A percentile compares a stretch with the other conserved stretches of the same genome.
Evolutionary conservation across 2,329 filamentous ascomycete species (phyloP).

Genomic region (Colletotrichum eremochloae): DNA sequence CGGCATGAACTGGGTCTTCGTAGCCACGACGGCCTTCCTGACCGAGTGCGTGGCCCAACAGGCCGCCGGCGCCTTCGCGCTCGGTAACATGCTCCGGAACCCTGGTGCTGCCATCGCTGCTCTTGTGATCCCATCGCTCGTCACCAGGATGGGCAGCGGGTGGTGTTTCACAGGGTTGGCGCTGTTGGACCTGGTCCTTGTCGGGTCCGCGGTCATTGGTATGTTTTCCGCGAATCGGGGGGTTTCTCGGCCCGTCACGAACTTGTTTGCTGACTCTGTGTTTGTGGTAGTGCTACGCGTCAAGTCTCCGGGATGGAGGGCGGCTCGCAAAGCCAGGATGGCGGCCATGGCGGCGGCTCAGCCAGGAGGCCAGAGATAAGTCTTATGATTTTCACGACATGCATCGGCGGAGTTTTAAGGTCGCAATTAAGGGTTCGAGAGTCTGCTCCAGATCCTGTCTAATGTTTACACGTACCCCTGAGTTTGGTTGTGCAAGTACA

Average conservation of each 20-base stretch:
- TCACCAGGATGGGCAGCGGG: constrained; percentile 52
- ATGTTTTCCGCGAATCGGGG: constrained; percentile 9
- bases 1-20: constrained; percentile 57
- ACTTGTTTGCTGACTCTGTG: not conserved
- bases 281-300: constrained; percentile 21
- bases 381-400: not conserved
- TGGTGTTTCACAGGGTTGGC: constrained; percentile 57
- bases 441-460: not conserved
- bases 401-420: not conserved
- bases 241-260: not conserved
- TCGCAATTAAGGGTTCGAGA: not conserved
- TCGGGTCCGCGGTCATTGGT: constrained; percentile 45
- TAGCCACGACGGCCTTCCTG: constrained; percentile 57
- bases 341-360: constrained; percentile 29
- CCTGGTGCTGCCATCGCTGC: constrained; percentile 55
- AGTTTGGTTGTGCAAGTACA: not conserved
- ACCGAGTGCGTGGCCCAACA: constrained; percentile 56
- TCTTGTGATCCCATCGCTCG: constrained; percentile 51
- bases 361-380: constrained; percentile 25
- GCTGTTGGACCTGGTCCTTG: constrained; percentile 48
- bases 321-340: constrained; percentile 37
- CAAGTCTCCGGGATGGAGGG: constrained; percentile 38
- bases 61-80: constrained; percentile 56
- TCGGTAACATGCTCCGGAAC: constrained; percentile 57
- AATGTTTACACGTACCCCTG: not conserved